These are phyloP conservation scores for Rosa multiflora DNA, from an alignment of 306 rosid genomes.

Conservation along the genomic window DNA sequence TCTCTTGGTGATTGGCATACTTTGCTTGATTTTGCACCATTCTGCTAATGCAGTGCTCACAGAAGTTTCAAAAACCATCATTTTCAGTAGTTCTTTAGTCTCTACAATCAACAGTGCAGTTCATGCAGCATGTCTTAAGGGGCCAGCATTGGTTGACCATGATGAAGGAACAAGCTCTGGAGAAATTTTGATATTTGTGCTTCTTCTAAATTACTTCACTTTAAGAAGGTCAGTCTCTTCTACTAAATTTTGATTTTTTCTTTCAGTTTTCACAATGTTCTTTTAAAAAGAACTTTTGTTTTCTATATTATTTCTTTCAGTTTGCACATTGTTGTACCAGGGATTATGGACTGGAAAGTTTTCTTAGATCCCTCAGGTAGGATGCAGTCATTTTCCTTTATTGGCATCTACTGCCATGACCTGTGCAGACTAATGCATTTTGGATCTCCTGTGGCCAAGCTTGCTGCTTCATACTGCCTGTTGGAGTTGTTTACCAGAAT, in stretches of 20 bases:
- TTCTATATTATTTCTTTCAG: conserved; percentile 33
- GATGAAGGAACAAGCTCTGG: conserved; percentile 59
- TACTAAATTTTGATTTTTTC: neutral
- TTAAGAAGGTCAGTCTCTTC: conserved; percentile 50
- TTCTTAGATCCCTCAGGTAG: conserved; percentile 48
- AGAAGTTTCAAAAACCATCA: conserved; percentile 72
- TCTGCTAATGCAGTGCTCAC: conserved; percentile 53
- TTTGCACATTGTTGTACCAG: conserved; percentile 61
- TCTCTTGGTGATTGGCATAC: conserved; percentile 59
- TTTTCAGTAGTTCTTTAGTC: conserved; percentile 52
- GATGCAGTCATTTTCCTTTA: conserved; percentile 44
- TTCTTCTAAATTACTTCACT: conserved; percentile 68
- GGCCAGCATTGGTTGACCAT: conserved; percentile 75
- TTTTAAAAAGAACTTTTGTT: conserved; percentile 22
- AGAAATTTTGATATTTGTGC: conserved; percentile 53
- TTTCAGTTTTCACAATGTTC: neutral
- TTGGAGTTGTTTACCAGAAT: conserved; percentile 67
- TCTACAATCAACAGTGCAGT: conserved; percentile 49
- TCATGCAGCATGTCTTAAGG: conserved; percentile 58
- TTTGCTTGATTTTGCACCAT: conserved; percentile 72
- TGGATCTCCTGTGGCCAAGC: conserved; percentile 68
- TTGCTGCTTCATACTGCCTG: conserved; percentile 67
- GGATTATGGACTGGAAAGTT: conserved; percentile 71
- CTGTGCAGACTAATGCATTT: conserved; percentile 81
- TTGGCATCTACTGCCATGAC: conserved; percentile 72